Conservation (phyloP, 768 basidiomycete species). For the Mycena leptocephala region DNA sequence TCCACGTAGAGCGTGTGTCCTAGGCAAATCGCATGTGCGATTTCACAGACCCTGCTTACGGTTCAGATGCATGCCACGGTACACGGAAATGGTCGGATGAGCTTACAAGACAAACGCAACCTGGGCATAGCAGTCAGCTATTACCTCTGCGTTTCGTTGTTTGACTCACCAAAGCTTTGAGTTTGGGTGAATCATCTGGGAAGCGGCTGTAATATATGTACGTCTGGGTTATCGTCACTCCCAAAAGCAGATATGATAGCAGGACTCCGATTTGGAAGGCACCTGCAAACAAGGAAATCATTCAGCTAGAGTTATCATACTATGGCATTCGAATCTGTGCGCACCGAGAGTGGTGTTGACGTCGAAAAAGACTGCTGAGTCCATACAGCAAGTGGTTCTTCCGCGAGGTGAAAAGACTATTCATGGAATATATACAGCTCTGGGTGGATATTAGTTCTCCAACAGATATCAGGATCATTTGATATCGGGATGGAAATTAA, state of each 20-base stretch:
- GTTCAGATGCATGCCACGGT: too few species aligned
- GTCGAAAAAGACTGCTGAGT: not conserved
- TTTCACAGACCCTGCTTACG: not conserved
- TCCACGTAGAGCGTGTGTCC: too few species aligned
- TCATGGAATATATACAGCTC: too few species aligned
- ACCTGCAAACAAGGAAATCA: too few species aligned
- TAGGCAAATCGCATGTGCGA: not conserved
- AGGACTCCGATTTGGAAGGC: not conserved
- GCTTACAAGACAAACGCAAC: not conserved
- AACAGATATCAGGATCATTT: not conserved
- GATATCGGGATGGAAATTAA: too few species aligned
- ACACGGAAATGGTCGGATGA: too few species aligned
- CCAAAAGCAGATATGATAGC: not conserved
- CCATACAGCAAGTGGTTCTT: not conserved
- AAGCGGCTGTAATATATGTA: not conserved
- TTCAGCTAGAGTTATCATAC: not conserved
- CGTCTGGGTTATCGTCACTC: not conserved
- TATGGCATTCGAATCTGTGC: not conserved
- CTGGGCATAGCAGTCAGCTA: not conserved
- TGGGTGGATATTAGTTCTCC: too few species aligned
- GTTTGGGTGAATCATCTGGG: not conserved
- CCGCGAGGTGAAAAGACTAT: too few species aligned
- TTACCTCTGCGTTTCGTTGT: not conserved
- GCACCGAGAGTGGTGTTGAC: not conserved
- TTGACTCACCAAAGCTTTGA: not conserved